Conservation (phyloP, 2,329 filamentous ascomycete genomes). For the Madurella mycetomatis region DNA sequence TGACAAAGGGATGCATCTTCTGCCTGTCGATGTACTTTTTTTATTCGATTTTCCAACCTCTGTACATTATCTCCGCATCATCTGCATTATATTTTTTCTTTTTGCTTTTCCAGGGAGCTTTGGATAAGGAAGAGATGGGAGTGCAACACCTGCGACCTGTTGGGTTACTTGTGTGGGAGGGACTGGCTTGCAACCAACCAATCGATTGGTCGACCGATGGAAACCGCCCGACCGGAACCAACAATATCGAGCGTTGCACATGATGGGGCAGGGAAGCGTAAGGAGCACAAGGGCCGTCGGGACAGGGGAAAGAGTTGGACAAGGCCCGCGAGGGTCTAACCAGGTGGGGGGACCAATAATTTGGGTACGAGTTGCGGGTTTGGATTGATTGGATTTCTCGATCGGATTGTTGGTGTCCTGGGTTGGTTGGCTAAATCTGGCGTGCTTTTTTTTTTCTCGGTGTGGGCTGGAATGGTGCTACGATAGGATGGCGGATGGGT, state of each 20-base stretch:
- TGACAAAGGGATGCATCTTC: background rate
- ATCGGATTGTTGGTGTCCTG: background rate
- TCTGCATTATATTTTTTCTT: background rate
- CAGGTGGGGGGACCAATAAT: background rate
- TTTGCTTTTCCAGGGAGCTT: background rate
- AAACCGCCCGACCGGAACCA: background rate
- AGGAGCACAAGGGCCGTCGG: background rate
- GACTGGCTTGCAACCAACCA: background rate
- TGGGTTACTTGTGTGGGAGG: background rate
- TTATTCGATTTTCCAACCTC: background rate
- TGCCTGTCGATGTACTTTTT: slow-evolving; percentile 3
- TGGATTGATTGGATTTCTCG: background rate
- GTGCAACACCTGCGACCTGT: background rate
- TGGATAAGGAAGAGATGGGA: background rate
- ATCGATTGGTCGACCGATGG: background rate
- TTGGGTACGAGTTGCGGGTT: background rate
- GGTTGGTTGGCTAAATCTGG: background rate
- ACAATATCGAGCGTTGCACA: background rate
- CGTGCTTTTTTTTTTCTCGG: too few relatives aligned
- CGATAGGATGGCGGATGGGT: background rate
- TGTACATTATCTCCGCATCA: slow-evolving; percentile 1
- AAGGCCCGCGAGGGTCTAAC: slow-evolving; percentile 9
- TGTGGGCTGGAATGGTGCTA: too few relatives aligned
- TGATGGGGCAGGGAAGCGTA: background rate
- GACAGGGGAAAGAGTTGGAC: background rate